A percentile compares a stretch with the other conserved stretches of the same genome.
These are phyloP conservation scores for Rhizopus arrhizus DNA, from an alignment of 371 early-diverging fungal genomes.

Conservation along the genomic window DNA sequence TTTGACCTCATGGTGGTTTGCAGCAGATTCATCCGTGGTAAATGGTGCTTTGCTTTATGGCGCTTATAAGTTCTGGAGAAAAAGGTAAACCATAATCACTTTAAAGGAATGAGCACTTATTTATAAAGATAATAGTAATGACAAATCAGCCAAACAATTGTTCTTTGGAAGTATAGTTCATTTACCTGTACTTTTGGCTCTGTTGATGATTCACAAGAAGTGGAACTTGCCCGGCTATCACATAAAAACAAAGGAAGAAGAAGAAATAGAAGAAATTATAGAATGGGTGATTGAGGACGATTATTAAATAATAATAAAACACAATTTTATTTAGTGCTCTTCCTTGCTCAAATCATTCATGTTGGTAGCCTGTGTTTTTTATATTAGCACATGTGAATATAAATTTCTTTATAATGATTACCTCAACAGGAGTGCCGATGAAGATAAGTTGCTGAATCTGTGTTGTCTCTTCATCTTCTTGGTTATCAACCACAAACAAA, in stretches of 20 bases:
- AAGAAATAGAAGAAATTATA: constrained; percentile 25
- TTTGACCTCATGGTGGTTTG: constrained; percentile 82
- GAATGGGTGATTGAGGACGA: constrained; percentile 29
- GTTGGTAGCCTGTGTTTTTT: constrained; percentile 42
- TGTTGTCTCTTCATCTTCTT: constrained; percentile 82
- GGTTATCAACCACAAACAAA: constrained; percentile 82
- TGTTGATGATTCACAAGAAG: constrained; percentile 87
- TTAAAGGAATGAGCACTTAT: not conserved
- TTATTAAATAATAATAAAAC: constrained; percentile 4
- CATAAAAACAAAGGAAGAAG: constrained; percentile 8
- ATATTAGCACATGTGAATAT: not conserved
- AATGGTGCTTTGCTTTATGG: constrained; percentile 73
- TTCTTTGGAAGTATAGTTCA: constrained; percentile 92
- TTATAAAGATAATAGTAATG: constrained; percentile 46
- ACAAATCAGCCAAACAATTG: constrained; percentile 80
- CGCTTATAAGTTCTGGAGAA: constrained; percentile 78
- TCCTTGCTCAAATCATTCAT: constrained; percentile 56
- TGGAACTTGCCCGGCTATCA: constrained; percentile 12
- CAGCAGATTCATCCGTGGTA: constrained; percentile 71
- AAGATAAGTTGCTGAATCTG: constrained; percentile 74
- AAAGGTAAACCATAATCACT: constrained; percentile 34
- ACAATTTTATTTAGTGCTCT: constrained; percentile 23
- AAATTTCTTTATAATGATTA: constrained; percentile 9
- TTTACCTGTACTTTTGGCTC: constrained; percentile 80
- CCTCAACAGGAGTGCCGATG: constrained; percentile 63